These are phyloP conservation scores for Rhizophagus sp. DNA, from an alignment of 192 early-diverging fungal species.

Conservation along the genomic window DNA sequence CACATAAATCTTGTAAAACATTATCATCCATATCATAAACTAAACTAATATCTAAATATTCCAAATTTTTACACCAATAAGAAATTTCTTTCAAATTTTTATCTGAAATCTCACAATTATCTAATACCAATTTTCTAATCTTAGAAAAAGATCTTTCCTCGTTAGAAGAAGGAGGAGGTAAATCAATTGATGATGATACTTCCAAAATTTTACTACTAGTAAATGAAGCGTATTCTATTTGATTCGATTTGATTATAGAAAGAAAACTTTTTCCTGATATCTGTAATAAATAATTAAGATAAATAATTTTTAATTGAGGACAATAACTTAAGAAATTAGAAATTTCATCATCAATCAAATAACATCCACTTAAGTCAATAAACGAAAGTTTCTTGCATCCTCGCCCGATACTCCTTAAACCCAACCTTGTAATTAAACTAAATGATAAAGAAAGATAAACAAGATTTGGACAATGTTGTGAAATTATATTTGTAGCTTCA, in stretches of 20 bases:
- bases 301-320: background rate
- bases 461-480: background rate
- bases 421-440: background rate
- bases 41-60: background rate
- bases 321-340: background rate
- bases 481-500: background rate
- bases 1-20: background rate
- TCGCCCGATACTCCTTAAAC: background rate
- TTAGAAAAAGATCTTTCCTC: background rate
- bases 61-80: background rate
- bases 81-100: background rate
- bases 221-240: background rate
- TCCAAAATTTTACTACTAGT: background rate
- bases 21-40: background rate
- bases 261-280: background rate
- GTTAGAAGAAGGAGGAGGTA: background rate
- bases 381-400: background rate
- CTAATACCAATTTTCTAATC: background rate
- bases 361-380: background rate
- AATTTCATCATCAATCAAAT: background rate
- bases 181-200: background rate
- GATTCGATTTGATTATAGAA: background rate
- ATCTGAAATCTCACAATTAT: background rate
- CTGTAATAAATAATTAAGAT: background rate
- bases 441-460: background rate